These are phyloP conservation scores for Starmerella asiatica DNA, from an alignment of 805 yeast genomes.

Conservation along the genomic window DNA sequence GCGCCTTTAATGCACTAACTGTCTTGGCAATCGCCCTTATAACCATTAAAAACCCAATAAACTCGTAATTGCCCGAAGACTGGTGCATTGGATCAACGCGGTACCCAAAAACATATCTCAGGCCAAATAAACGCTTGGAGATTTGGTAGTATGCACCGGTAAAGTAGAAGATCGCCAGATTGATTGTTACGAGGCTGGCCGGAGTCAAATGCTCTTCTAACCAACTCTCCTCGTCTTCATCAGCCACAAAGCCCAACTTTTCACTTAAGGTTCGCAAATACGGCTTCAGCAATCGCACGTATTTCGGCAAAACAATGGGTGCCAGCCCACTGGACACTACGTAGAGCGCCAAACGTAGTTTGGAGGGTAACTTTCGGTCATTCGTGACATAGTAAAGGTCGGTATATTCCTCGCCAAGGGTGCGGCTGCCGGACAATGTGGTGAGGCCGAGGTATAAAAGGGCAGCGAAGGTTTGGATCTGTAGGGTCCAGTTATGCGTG, in stretches of 20 bases:
- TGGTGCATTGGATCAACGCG: slow-evolving; percentile 22
- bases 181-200: slow-evolving; percentile 44
- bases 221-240: slow-evolving; percentile 3
- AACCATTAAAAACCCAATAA: slow-evolving; percentile 40
- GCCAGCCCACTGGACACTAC: slow-evolving; percentile 46
- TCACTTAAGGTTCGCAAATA: slow-evolving; percentile 6
- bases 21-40: slow-evolving; percentile 21
- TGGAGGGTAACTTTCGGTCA: slow-evolving; percentile 20
- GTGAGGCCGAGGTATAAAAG: slow-evolving; percentile 58
- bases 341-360: slow-evolving; percentile 40
- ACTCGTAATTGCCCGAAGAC: slow-evolving; percentile 42
- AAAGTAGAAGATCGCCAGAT: slow-evolving; percentile 71
- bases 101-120: slow-evolving; percentile 48
- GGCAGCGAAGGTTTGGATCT: slow-evolving; percentile 45
- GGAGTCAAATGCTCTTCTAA: slow-evolving; percentile 16
- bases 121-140: slow-evolving; percentile 62
- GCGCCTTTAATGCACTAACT: slow-evolving; percentile 10
- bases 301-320: slow-evolving; percentile 37
- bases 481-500: slow-evolving; percentile 48
- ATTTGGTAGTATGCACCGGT: slow-evolving; percentile 69
- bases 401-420: slow-evolving; percentile 90
- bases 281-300: slow-evolving; percentile 15
- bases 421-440: slow-evolving; percentile 60
- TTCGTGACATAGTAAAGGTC: slow-evolving; percentile 33
- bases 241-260: background rate